Conservation (phyloP, 2,329 filamentous ascomycete genomes). For the Fusarium sterilihyphosum region DNA sequence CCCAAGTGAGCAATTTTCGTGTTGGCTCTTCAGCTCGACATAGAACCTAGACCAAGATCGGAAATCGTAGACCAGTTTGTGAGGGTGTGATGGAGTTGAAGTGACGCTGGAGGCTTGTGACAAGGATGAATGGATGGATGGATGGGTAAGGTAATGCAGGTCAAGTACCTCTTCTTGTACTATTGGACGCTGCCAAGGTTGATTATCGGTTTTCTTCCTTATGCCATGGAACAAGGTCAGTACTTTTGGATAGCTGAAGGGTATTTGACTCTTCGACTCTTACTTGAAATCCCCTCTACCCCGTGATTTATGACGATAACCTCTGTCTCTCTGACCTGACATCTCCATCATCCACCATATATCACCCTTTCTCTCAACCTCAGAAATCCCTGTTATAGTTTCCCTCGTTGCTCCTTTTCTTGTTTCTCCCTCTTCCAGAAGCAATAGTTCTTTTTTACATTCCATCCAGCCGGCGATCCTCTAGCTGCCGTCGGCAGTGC, state of each 20-base stretch:
- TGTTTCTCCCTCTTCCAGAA: neutral
- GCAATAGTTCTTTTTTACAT: constrained; percentile 3
- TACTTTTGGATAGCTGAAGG: neutral
- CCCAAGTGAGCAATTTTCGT: neutral
- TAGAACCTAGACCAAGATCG: constrained; percentile 16
- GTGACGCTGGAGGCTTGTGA: constrained; percentile 32
- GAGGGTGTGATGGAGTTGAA: constrained; percentile 20
- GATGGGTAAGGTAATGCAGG: neutral
- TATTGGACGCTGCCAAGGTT: neutral
- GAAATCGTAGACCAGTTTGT: constrained; percentile 3
- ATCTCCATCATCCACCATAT: too few relatives aligned
- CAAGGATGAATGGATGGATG: neutral
- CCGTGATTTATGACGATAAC: neutral
- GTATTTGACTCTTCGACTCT: neutral
- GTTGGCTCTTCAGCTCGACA: neutral
- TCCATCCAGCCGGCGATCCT: constrained; percentile 10
- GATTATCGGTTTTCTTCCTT: neutral
- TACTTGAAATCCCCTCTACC: constrained; percentile 2
- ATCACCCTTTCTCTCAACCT: neutral
- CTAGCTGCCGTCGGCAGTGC: constrained; percentile 16
- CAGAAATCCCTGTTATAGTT: neutral
- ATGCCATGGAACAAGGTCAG: neutral
- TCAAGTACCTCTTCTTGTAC: neutral
- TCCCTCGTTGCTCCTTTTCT: neutral
- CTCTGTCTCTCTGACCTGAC: neutral